Base-by-base conservation (phyloP, 176 grass and related monocot genomes). In the Triticum urartu region DNA sequence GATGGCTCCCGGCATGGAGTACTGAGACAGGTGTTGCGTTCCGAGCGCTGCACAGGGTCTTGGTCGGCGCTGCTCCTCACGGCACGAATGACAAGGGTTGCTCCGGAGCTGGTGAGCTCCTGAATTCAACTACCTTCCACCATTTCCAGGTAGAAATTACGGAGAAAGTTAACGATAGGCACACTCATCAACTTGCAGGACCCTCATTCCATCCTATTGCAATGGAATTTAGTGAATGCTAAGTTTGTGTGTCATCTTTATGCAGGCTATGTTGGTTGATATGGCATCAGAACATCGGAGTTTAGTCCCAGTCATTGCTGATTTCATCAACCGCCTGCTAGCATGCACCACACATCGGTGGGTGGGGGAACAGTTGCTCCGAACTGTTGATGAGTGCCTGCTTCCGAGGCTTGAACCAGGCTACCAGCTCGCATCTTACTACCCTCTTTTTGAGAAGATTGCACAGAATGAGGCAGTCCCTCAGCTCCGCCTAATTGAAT, bases 371-470 rank as follows among this genome's bases (percentile, higher is more conserved):
- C 84, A 64, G 56, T 86, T 98, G 83, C 90, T 98, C 24, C 88
- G 85, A 47, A 94, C 87, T 26, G 70, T 98, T 77, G 96, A 98
- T 0, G 93, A 90, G 63, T 28, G 80, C 17, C 83, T 98, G 78
- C 89, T 95, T 84, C 96, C 91, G 11, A 93, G 88, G 88, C 96
- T 98, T 85, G 80, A 90, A 80, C 79, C 82, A 18, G 90, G 90
- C 75, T 91, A 92, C 67, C 90, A 85, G 61, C 87, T 98, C 5
- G 86, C 84, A 2, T 95, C 93, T 0, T 98, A 98, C 85, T 98
- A 92, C 73, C 93, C 91, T 34, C 82, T 98, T 84, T 95, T 98
- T 77, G 91, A 92, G 81, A 94, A 89, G 81, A 98, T 95, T 68
- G 89, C 91, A 5, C 77, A 89, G 90, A 92, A 94, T 88, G 73